Base-by-base conservation (phyloP, 1,284 basidiomycete genomes). In the Ganoderma resinaceum region DNA sequence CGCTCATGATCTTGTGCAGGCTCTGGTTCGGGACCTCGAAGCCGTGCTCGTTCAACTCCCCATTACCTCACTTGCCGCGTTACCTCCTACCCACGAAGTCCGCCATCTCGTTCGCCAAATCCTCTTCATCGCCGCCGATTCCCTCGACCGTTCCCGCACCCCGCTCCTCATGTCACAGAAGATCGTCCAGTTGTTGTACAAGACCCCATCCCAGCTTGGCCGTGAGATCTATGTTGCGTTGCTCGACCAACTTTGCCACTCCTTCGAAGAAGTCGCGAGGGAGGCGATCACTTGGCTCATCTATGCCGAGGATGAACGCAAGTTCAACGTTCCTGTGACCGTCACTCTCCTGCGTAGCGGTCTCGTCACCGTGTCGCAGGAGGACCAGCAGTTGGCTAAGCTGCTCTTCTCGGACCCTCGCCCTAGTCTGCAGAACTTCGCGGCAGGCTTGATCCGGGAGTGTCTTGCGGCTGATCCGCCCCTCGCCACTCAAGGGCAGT, bases 261-360 rank as follows among this genome's bases (percentile, higher is more conserved):
- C 91, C 35, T 97, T 95, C 71, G 90, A 94, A 75, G 96, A 98
- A 76, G 97, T 98, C 57, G 95, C 94, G 26, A 96, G 96, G 81
- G 98, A 99, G 82, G 98, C 97, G 11, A 94, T 97, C 67, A 95
- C 94, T 16, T 99, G 98, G 98, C 84, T 99, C 63, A 84, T 99
- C 61, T 98, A 97, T 78, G 95, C 97, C 18, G 97, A 99, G 79
- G 98, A 99, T 80, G 95, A 97, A 92, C 94, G 96, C 76, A 99
- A 99, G 82, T 95, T 95, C 84, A 98, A 98, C 78, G 91, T 99
- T 18, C 90, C 96, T 7, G 98, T 98, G 72, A 99, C 96, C 0
- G 89, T 95, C 37, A 93, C 95, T 1, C 86, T 99, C 59, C 84
- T 99, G 67, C 90, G 93, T 57, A 94, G 94, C 67, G 90, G 93